Conservation (phyloP, 768 basidiomycete genomes). For the Tulasnella sp. region DNA sequence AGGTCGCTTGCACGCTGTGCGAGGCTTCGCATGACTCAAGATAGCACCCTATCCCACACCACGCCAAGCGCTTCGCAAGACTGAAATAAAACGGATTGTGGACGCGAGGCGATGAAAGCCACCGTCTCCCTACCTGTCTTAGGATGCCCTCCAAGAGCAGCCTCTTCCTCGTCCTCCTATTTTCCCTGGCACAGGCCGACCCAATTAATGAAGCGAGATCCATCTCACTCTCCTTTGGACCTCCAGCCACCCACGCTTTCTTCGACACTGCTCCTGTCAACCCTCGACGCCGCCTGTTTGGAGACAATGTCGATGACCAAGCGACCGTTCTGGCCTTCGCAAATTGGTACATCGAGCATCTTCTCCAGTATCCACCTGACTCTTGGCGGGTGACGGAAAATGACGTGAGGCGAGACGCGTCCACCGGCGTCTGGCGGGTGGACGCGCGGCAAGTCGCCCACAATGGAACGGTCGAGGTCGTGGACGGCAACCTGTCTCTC, state of each 20-base stretch:
- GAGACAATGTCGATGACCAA: slow-evolving; percentile 34
- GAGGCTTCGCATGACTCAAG: too few species aligned
- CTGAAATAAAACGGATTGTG: too few species aligned
- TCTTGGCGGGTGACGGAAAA: slow-evolving; percentile 56
- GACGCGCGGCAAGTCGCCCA: slow-evolving; percentile 68
- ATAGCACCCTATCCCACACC: too few species aligned
- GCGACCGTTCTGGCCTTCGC: slow-evolving; percentile 61
- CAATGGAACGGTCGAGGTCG: slow-evolving; percentile 80
- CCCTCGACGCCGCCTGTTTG: slow-evolving; percentile 39
- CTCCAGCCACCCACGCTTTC: slow-evolving; percentile 63
- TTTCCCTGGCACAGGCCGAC: neutral
- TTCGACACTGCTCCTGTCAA: slow-evolving; percentile 38
- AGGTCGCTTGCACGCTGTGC: too few species aligned
- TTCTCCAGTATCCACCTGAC: slow-evolving; percentile 42
- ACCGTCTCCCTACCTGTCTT: too few species aligned
- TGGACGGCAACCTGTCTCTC: slow-evolving; percentile 87
- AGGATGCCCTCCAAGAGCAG: neutral
- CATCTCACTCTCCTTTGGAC: slow-evolving; percentile 77
- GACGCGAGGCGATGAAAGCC: too few species aligned
- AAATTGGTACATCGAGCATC: slow-evolving; percentile 53
- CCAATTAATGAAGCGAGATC: neutral
- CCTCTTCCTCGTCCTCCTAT: neutral
- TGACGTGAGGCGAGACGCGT: slow-evolving; percentile 73
- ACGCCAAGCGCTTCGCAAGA: too few species aligned
- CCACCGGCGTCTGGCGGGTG: slow-evolving; percentile 80